phyloP scores from a whole-genome alignment of 495 filamentous ascomycete species.

The Tuber microsphaerosporum region DNA sequence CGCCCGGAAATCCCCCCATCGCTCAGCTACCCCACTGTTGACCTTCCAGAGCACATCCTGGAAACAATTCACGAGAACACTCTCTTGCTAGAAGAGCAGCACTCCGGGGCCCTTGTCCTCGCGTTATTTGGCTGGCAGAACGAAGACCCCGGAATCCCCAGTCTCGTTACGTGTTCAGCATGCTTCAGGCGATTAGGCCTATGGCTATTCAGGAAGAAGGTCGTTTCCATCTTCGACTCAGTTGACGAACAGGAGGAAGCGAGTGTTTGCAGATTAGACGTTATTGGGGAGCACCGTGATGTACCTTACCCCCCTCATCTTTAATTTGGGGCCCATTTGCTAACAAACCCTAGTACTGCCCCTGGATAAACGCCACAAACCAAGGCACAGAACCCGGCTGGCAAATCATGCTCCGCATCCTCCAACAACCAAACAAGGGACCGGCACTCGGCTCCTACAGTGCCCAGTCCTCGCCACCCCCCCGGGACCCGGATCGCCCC shows the following conservation, averaged over 20 bases:
- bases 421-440: constrained; percentile 28
- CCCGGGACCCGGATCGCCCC: constrained; percentile 11
- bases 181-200: constrained; percentile 86
- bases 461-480: constrained; percentile 15
- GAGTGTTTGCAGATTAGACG: constrained; percentile 36
- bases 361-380: constrained; percentile 36
- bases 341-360: constrained; percentile 34
- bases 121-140: constrained; percentile 83
- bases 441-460: constrained; percentile 27
- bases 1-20: constrained; percentile 49
- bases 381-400: constrained; percentile 41
- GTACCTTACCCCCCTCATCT: constrained; percentile 12
- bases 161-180: constrained; percentile 66
- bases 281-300: constrained; percentile 41
- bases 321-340: neutral
- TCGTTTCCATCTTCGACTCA: constrained; percentile 19
- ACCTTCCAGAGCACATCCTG: constrained; percentile 30
- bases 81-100: constrained; percentile 1
- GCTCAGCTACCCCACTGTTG: constrained; percentile 48
- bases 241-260: constrained; percentile 34
- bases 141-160: constrained; percentile 58
- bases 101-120: constrained; percentile 57
- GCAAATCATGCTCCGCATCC: constrained; percentile 26
- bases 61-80: constrained; percentile 15
- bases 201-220: constrained; percentile 77